phyloP scores from a whole-genome alignment of 306 rosid species.

The Prunus armeniaca region DNA sequence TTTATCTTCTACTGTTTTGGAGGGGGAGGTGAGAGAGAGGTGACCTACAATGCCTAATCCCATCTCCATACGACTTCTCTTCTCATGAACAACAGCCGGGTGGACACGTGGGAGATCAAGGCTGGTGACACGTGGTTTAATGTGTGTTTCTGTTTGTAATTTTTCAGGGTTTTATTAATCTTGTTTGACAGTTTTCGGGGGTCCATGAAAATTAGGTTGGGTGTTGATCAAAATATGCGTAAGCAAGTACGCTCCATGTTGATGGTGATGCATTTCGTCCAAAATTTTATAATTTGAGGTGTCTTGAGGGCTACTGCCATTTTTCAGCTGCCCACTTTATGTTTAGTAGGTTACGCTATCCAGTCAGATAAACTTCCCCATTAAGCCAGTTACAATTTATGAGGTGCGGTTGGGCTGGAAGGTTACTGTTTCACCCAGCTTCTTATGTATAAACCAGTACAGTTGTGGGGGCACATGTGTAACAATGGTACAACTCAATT shows the following conservation, averaged over 20 bases:
- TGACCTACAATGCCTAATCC: constrained; percentile 73
- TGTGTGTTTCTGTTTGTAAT: not conserved
- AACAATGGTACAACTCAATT: not conserved
- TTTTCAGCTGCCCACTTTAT: not conserved
- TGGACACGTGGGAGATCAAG: constrained; percentile 21
- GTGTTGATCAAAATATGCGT: constrained; percentile 53
- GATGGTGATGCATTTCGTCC: not conserved
- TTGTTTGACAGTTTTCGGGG: not conserved
- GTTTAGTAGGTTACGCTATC: not conserved
- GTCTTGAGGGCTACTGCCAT: not conserved
- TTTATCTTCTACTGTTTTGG: not conserved
- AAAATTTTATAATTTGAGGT: not conserved
- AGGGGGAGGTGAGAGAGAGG: constrained; percentile 53
- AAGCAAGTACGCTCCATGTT: not conserved
- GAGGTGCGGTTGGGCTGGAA: not conserved
- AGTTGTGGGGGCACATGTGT: not conserved
- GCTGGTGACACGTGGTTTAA: constrained; percentile 41
- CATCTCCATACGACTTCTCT: constrained; percentile 25
- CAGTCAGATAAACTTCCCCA: not conserved
- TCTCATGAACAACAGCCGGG: not conserved
- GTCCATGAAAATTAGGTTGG: constrained; percentile 53
- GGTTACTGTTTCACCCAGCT: not conserved
- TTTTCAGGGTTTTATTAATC: not conserved
- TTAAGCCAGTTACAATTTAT: not conserved
- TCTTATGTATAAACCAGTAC: not conserved